phyloP scores from a whole-genome alignment of 1,139 yeast species.

The Yamadazyma pseudoaaseri region DNA sequence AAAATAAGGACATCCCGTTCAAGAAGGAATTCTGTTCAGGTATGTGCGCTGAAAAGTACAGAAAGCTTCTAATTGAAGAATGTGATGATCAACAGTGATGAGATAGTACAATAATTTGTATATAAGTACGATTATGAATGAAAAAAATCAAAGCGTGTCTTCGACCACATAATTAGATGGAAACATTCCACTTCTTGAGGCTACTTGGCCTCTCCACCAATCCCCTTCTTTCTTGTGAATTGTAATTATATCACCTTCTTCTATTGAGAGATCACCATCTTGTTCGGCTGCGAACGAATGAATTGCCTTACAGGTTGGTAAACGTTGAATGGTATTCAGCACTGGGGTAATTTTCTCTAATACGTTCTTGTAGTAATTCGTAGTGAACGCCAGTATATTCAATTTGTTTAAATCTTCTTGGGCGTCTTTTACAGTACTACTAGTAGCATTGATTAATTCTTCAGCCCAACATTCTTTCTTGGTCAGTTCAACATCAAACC shows the following conservation, averaged over 20 bases:
- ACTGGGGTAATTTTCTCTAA: background rate
- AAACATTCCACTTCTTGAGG: conserved; percentile 50
- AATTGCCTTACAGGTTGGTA: conserved; percentile 20
- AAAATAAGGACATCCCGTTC: conserved; percentile 38
- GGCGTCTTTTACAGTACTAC: conserved; percentile 3
- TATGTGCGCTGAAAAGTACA: conserved; percentile 31
- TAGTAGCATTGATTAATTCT: background rate
- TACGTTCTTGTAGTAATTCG: conserved; percentile 15
- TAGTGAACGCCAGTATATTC: conserved; percentile 22
- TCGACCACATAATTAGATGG: conserved; percentile 52
- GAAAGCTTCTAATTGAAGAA: conserved; percentile 9
- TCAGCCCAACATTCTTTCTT: background rate
- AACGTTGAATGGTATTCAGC: background rate
- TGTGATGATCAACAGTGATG: conserved; percentile 7
- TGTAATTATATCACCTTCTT: conserved; percentile 47
- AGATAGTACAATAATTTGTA: background rate
- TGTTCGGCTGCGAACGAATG: conserved; percentile 31
- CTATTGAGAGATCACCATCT: conserved; percentile 49
- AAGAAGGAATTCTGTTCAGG: conserved; percentile 42
- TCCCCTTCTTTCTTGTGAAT: conserved; percentile 41
- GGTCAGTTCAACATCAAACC: background rate
- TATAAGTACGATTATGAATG: background rate
- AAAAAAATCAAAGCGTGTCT: background rate
- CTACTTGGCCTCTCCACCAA: conserved; percentile 64
- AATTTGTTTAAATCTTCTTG: conserved; percentile 19